Base-by-base conservation (phyloP, 1,139 yeast genomes). In the Suhomyces panamericanus region DNA sequence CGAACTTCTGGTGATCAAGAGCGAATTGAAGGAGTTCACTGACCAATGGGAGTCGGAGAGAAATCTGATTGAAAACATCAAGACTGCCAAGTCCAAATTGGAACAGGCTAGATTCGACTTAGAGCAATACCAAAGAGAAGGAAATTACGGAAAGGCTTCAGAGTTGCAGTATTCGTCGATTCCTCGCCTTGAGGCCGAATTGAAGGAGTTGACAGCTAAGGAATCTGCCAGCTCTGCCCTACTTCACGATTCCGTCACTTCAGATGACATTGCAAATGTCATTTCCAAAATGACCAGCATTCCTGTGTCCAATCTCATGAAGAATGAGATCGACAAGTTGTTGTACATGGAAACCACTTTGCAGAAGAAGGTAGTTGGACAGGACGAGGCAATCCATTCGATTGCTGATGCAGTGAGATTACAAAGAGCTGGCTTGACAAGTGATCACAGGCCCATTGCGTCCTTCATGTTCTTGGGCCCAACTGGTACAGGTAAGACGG, bases 401-500 rank as follows among this genome's bases (percentile, higher is more conserved):
- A 85, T 93, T 41, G 77, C 96, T 0, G 96, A 91, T 66, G 97
- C 99, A 1, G 98, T 93, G 10, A 84, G 97, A 63, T 74, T 93
- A 50, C 98, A 93, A 64, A 79, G 99, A 57, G 99, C 99, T 1
- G 99, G 99, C 0, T 78, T 93, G 47, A 91, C 98, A 4, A 86
- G 88, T 62, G 96, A 89, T 50, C 87, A 87, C 64, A 79, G 97
- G 49, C 99, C 99, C 3, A 91, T 91, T 58, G 98, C 97, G 2
- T 87, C 96, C 45, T 93, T 93, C 64, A 85, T 93, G 85, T 93
- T 93, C 65, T 73, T 93, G 53, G 99, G 99, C 15, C 98, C 98
- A 34, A 91, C 98, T 0, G 99, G 99, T 68, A 91, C 97, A 0
- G 99, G 99, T 68, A 93, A 93, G 66, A 93, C 99, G 0, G 97